Conservation (phyloP, 73 alveolate species). For the Diophrys appendiculata region DNA sequence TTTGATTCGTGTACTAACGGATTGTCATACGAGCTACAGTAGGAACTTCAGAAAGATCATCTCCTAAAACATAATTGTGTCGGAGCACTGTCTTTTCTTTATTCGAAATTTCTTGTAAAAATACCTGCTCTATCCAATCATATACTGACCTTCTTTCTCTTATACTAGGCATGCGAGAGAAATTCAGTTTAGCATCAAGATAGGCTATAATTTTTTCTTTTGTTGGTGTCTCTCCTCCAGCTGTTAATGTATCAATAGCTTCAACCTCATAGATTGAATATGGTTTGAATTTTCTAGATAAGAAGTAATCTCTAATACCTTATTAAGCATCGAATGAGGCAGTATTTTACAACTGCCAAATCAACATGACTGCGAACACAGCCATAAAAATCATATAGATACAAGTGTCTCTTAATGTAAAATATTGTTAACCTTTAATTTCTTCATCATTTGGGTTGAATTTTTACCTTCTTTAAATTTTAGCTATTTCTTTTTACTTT, state of each 20-base stretch:
- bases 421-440: constrained; percentile 2
- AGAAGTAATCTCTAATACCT: background rate
- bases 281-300: background rate
- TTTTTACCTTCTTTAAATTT: background rate
- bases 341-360: constrained; percentile 3
- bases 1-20: background rate
- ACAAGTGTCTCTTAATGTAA: constrained; percentile 22
- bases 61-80: constrained; percentile 11
- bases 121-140: constrained; percentile 10
- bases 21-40: constrained; percentile 2
- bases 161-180: background rate
- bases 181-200: background rate
- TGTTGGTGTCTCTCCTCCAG: background rate
- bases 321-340: background rate
- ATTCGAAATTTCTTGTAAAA: background rate
- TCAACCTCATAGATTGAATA: background rate
- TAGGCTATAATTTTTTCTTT: background rate
- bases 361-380: constrained; percentile 31
- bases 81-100: background rate
- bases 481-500: constrained; percentile 14
- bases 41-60: background rate
- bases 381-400: constrained; percentile 31
- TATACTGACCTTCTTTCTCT: background rate
- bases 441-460: background rate
- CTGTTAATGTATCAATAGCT: background rate